Percentiles rank a stretch among this genome's conserved stretches.
phyloP scores from a whole-genome alignment of 345 rosid genomes.

The Psidium friedrichsthalianum region DNA sequence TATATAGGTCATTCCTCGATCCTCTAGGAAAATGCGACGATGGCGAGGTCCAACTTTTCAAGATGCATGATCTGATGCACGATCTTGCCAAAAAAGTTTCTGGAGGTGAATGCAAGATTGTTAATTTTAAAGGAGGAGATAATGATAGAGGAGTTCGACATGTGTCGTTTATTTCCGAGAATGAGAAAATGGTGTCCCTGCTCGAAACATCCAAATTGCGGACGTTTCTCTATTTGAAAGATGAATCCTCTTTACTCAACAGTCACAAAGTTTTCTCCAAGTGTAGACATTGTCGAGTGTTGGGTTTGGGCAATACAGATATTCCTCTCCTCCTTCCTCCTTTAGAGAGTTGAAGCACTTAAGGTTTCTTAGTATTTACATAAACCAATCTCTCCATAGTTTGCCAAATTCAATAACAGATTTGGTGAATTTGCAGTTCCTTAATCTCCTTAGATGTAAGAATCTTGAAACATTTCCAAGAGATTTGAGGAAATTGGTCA shows the following conservation, averaged over 20 bases:
- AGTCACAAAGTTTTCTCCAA: background rate
- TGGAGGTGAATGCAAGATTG: background rate
- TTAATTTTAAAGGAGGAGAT: background rate
- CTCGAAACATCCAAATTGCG: background rate
- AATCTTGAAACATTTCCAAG: background rate
- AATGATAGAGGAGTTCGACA: background rate
- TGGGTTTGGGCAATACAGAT: too few relatives aligned
- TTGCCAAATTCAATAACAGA: background rate
- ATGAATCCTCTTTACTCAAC: too few relatives aligned
- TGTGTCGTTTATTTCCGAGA: background rate
- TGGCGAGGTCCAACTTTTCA: background rate
- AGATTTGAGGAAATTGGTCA: background rate
- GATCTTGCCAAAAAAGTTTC: background rate
- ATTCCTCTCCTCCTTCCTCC: too few relatives aligned
- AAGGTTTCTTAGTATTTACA: background rate
- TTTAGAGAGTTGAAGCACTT: background rate
- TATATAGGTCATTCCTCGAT: background rate
- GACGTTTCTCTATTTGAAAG: accelerated
- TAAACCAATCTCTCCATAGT: background rate
- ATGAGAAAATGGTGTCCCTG: background rate
- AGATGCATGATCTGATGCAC: background rate
- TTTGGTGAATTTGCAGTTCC: background rate
- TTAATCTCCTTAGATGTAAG: accelerated
- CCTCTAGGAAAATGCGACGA: too few relatives aligned
- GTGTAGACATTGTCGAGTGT: too few relatives aligned